Conservation (phyloP, 495 filamentous ascomycete species). For the Lasiosphaeria hispida region DNA sequence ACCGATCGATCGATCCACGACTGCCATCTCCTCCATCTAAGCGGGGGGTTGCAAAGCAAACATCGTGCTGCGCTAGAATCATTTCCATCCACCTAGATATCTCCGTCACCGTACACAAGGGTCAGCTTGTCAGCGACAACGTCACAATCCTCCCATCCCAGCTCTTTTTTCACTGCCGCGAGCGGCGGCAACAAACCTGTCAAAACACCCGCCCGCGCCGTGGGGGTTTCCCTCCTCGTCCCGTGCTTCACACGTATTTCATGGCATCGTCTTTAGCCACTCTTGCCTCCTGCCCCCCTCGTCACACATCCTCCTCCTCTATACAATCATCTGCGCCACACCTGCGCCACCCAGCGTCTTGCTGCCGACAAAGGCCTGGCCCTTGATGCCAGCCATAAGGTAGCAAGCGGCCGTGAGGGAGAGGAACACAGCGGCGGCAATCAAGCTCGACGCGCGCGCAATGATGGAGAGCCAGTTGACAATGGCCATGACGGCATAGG, state of each 20-base stretch:
- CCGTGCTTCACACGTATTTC: neutral
- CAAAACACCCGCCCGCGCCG: too few relatives aligned
- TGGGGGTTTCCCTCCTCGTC: too few relatives aligned
- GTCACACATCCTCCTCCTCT: slow-evolving; percentile 30
- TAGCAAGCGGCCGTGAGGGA: slow-evolving; percentile 79
- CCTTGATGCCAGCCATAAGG: slow-evolving; percentile 76
- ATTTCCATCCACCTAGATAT: too few relatives aligned
- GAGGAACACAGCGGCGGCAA: slow-evolving; percentile 83
- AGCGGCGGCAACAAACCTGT: too few relatives aligned
- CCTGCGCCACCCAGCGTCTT: slow-evolving; percentile 95
- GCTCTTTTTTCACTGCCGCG: too few relatives aligned
- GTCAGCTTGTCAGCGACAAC: too few relatives aligned
- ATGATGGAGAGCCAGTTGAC: slow-evolving; percentile 80
- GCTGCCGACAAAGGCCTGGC: slow-evolving; percentile 91
- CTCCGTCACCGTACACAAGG: too few relatives aligned
- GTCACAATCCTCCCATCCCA: too few relatives aligned
- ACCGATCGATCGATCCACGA: neutral
- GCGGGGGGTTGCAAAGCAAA: too few relatives aligned
- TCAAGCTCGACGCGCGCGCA: slow-evolving; percentile 61
- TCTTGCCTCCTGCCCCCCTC: neutral
- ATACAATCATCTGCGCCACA: slow-evolving; percentile 98
- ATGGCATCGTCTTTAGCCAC: neutral
- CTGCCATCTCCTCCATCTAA: neutral
- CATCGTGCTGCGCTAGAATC: too few relatives aligned
- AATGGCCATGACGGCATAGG: slow-evolving; percentile 77